Percentiles rank a stretch among this genome's conserved stretches.
These are phyloP conservation scores for Fusarium sororula DNA, from an alignment of 2,329 filamentous ascomycete species.

Conservation along the genomic window DNA sequence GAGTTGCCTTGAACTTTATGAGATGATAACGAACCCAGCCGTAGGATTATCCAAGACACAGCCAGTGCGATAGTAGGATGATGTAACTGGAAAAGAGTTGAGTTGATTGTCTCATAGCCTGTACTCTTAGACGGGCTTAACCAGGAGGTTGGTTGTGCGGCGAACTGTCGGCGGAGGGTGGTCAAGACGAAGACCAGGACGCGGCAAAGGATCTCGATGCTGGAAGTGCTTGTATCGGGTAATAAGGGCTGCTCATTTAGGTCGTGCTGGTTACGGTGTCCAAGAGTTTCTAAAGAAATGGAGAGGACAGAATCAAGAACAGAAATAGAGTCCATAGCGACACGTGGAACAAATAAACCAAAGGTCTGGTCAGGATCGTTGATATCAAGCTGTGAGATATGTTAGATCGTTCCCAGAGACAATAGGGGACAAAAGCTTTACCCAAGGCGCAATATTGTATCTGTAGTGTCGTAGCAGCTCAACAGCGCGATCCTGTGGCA, in stretches of 20 bases:
- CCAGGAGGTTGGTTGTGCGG: slow-evolving; percentile 32
- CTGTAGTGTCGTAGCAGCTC: slow-evolving; percentile 54
- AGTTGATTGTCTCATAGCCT: slow-evolving; percentile 23
- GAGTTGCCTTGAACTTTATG: neutral
- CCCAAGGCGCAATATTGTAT: slow-evolving; percentile 57
- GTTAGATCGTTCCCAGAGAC: neutral
- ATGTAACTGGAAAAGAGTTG: slow-evolving; percentile 23
- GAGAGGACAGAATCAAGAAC: slow-evolving; percentile 43
- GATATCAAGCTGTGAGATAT: slow-evolving; percentile 50
- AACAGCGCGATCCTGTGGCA: slow-evolving; percentile 40
- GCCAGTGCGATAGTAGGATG: slow-evolving; percentile 24
- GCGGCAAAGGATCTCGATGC: slow-evolving; percentile 4
- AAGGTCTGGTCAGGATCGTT: slow-evolving; percentile 53
- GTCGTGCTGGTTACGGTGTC: slow-evolving; percentile 10
- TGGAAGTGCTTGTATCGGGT: slow-evolving; percentile 8
- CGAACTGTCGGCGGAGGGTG: slow-evolving; percentile 24
- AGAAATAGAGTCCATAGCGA: slow-evolving; percentile 39
- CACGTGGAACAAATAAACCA: slow-evolving; percentile 48
- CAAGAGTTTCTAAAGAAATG: slow-evolving; percentile 33
- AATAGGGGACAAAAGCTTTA: slow-evolving; percentile 35
- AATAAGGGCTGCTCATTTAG: slow-evolving; percentile 3
- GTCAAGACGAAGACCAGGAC: slow-evolving; percentile 23
- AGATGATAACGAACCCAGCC: slow-evolving; percentile 37
- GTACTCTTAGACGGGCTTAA: slow-evolving; percentile 27
- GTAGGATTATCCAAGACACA: slow-evolving; percentile 39